Conservation (phyloP, 768 basidiomycete species). For the Mycena metata region DNA sequence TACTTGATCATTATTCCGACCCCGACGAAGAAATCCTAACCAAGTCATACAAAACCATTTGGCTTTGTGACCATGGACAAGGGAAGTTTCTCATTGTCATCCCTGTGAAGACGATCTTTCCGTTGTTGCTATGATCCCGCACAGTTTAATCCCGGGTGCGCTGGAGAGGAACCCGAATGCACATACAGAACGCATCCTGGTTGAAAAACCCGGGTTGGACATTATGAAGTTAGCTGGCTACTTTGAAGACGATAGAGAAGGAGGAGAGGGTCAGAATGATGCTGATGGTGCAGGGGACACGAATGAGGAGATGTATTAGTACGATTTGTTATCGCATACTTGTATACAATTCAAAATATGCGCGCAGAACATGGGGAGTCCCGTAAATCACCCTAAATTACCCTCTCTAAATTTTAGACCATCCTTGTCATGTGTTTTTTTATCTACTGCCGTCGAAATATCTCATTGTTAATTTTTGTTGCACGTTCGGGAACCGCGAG, state of each 20-base stretch:
- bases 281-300: not conserved
- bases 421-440: no score
- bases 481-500: no score
- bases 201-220: conserved; percentile 15
- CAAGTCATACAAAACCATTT: conserved; percentile 14
- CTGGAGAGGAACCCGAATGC: not conserved
- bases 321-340: no score
- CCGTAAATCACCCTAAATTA: no score
- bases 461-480: no score
- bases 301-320: no score
- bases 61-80: not conserved
- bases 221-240: not conserved
- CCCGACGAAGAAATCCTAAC: conserved; percentile 10
- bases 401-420: no score
- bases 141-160: not conserved
- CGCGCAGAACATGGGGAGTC: no score
- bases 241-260: no score
- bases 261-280: not conserved
- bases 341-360: no score
- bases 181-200: not conserved
- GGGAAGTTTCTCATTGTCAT: not conserved
- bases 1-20: conserved; percentile 7
- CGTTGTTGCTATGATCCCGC: conserved; percentile 32
- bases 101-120: conserved; percentile 12
- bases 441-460: no score